Conservation (phyloP, 805 yeast genomes). For the Myxozyma neotropica region DNA sequence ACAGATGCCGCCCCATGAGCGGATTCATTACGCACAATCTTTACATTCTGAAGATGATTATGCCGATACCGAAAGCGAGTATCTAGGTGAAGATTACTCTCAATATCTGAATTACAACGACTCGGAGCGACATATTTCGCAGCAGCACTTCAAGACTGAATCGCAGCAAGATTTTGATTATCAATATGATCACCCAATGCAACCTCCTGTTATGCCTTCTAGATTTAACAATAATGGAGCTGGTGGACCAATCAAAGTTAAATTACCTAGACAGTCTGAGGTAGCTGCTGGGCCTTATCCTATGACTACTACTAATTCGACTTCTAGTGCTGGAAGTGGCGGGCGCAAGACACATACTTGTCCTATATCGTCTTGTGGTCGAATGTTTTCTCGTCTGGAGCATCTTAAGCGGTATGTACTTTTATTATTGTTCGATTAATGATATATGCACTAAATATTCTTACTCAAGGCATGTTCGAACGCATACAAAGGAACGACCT, state of each 20-base stretch:
- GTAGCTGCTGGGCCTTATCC: background rate
- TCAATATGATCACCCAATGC: slow-evolving; percentile 2
- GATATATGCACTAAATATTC: no score
- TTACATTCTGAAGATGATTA: slow-evolving; percentile 14
- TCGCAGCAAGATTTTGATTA: background rate
- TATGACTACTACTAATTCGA: slow-evolving; percentile 8
- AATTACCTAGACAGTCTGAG: background rate
- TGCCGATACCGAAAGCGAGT: slow-evolving; percentile 15
- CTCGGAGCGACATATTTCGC: background rate
- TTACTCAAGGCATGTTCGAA: slow-evolving; percentile 33
- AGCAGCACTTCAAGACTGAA: slow-evolving; percentile 1
- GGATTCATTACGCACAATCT: background rate
- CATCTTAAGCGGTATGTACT: slow-evolving; percentile 30
- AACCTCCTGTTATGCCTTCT: background rate
- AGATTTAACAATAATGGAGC: background rate
- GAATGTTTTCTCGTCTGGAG: slow-evolving; percentile 30
- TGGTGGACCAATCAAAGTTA: background rate
- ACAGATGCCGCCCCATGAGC: background rate
- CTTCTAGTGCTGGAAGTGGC: slow-evolving; percentile 8
- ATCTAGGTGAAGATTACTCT: slow-evolving; percentile 9
- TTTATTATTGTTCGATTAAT: no score
- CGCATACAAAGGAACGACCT: slow-evolving; percentile 35
- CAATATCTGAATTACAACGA: slow-evolving; percentile 19
- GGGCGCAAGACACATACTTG: slow-evolving; percentile 32
- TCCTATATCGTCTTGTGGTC: slow-evolving; percentile 31